Percentiles rank a stretch among this genome's conserved stretches.
These are phyloP conservation scores for Plasmopara halstedii DNA, from an alignment of 352 stramenopile species.

Conservation along the genomic window DNA sequence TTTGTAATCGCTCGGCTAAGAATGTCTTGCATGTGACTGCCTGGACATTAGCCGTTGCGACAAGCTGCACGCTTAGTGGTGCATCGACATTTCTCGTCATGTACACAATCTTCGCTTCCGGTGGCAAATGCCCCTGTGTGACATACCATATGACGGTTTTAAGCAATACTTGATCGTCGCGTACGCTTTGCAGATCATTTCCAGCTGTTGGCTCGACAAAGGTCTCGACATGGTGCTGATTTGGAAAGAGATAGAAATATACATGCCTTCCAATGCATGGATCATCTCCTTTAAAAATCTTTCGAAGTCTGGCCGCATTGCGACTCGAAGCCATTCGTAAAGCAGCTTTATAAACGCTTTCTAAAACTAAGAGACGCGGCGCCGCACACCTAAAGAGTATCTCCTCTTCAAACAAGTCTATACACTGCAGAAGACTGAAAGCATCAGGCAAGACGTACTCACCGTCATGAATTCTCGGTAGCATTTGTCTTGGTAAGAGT, in stretches of 20 bases:
- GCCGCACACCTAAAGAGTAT: constrained; percentile 30
- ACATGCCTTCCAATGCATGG: constrained; percentile 32
- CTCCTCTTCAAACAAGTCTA: constrained; percentile 70
- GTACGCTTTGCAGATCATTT: constrained; percentile 27
- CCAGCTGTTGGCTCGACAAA: constrained; percentile 33
- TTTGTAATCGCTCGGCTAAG: constrained; percentile 29
- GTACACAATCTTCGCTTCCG: constrained; percentile 36
- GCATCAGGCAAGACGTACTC: constrained; percentile 71
- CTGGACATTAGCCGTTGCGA: constrained; percentile 28
- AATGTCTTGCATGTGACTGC: constrained; percentile 57
- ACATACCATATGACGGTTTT: constrained; percentile 65
- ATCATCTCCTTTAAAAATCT: constrained; percentile 56
- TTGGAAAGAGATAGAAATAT: constrained; percentile 54
- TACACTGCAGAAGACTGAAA: constrained; percentile 59
- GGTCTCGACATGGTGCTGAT: constrained; percentile 62
- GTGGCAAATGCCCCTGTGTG: constrained; percentile 26
- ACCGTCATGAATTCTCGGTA: constrained; percentile 26
- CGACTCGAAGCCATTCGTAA: constrained; percentile 56
- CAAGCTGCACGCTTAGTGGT: constrained; percentile 30
- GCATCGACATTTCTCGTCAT: constrained; percentile 48
- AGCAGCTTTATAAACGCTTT: constrained; percentile 60
- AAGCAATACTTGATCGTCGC: constrained; percentile 40
- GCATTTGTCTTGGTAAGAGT: constrained; percentile 17
- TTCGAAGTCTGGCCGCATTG: constrained; percentile 52
- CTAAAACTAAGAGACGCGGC: constrained; percentile 53